Evolutionary conservation across 331 rosid species (phyloP).

Genomic region (Malus hybrid): DNA sequence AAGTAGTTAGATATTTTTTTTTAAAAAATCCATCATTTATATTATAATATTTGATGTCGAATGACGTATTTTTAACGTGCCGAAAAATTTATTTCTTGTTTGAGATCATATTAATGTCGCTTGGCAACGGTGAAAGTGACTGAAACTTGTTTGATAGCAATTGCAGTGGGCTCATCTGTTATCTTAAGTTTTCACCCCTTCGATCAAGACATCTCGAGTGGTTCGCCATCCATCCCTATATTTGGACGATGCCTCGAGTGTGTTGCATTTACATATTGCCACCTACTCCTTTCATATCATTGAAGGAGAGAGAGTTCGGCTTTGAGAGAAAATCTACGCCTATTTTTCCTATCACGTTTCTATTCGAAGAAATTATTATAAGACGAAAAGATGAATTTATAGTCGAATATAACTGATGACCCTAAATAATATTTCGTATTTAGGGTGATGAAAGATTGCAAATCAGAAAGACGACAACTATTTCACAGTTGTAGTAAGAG

Average conservation of each 20-base stretch:
- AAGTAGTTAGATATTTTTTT: too few species aligned
- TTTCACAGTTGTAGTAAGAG: background rate
- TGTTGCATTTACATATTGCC: background rate
- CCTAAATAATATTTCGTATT: accelerated
- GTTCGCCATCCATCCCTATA: background rate
- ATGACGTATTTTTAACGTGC: too few species aligned
- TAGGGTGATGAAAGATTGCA: too few species aligned
- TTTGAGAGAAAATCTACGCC: background rate
- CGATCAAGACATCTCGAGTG: background rate
- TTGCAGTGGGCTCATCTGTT: background rate
- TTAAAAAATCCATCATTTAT: too few species aligned
- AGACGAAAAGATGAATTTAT: background rate
- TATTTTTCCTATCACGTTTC: background rate
- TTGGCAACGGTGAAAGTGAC: slow-evolving; percentile 9
- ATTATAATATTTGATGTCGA: too few species aligned
- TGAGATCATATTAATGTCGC: background rate
- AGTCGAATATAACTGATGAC: too few species aligned
- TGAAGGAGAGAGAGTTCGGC: background rate
- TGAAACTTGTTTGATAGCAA: background rate
- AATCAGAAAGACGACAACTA: too few species aligned
- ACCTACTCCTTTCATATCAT: background rate
- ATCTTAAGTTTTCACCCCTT: background rate
- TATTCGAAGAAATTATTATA: too few species aligned
- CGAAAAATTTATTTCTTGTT: too few species aligned
- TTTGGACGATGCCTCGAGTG: background rate